phyloP scores from a whole-genome alignment of 2,329 filamentous ascomycete species.

The Tolypocladium album region DNA sequence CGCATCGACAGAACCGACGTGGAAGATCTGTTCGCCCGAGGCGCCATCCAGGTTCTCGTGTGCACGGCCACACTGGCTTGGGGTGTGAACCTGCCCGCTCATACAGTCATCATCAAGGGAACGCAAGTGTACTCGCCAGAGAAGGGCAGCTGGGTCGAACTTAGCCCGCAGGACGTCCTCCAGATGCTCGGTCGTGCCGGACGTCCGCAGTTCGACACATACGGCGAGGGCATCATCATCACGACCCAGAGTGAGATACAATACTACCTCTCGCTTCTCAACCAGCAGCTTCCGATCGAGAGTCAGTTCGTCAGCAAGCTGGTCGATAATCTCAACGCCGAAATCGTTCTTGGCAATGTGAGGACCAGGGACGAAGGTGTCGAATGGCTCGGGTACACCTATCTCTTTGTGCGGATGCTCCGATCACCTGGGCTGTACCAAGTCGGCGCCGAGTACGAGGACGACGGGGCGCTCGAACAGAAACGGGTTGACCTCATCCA shows the following conservation, averaged over 20 bases:
- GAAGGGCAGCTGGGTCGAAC: constrained; percentile 96
- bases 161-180: constrained; percentile 93
- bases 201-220: constrained; percentile 92
- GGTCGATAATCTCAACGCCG: constrained; percentile 92
- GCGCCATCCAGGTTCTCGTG: constrained; percentile 87
- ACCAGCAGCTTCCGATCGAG: constrained; percentile 95
- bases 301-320: constrained; percentile 89
- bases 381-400: constrained; percentile 98
- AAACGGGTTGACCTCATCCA: constrained; percentile 97
- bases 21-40: constrained; percentile 86
- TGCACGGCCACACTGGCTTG: constrained; percentile 97
- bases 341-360: constrained; percentile 89
- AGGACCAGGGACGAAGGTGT: constrained; percentile 88
- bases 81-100: constrained; percentile 96
- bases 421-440: constrained; percentile 91
- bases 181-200: constrained; percentile 98
- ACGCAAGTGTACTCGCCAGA: constrained; percentile 97
- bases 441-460: constrained; percentile 90
- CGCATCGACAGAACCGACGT: constrained; percentile 90
- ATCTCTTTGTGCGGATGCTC: constrained; percentile 95
- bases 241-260: constrained; percentile 91
- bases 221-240: constrained; percentile 97
- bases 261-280: constrained; percentile 92
- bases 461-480: constrained; percentile 84
- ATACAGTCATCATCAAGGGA: constrained; percentile 98